Conservation (phyloP, 129 eudicot genomes). For the Flaveria robusta region DNA sequence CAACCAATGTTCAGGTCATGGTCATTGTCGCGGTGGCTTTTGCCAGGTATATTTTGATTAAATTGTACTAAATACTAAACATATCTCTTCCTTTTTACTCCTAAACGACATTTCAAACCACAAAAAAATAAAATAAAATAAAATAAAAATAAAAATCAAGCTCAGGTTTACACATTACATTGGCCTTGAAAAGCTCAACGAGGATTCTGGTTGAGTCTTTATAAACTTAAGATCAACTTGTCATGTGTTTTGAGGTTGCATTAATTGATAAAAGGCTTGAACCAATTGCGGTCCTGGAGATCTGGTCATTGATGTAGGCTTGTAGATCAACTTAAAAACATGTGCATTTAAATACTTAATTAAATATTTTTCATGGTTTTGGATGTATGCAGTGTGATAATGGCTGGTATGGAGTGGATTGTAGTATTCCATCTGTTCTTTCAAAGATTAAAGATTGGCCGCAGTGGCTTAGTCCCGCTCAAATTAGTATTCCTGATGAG, state of each 20-base stretch:
- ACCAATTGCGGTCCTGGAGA: not conserved
- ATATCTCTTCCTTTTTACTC: no score
- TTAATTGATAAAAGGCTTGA: not conserved
- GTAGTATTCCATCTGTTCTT: constrained; percentile 82
- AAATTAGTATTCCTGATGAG: constrained; percentile 56
- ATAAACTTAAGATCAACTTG: not conserved
- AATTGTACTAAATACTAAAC: not conserved
- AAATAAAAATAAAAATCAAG: no score
- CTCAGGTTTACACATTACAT: not conserved
- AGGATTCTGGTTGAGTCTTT: not conserved
- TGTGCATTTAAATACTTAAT: constrained; percentile 4
- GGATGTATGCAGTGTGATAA: constrained; percentile 57
- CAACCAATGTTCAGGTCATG: constrained; percentile 89
- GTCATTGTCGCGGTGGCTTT: constrained; percentile 88
- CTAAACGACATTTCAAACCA: no score
- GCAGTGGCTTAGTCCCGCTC: constrained; percentile 86
- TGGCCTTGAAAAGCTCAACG: not conserved
- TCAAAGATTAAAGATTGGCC: constrained; percentile 77
- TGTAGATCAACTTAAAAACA: not conserved
- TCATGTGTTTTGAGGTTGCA: not conserved
- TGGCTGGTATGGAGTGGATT: constrained; percentile 97
- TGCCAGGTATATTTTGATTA: constrained; percentile 63
- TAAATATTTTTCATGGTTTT: constrained; percentile 7
- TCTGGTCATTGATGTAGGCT: not conserved
- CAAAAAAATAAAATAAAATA: no score